Conservation (phyloP, 768 basidiomycete species). For the Cubamyces sp. region DNA sequence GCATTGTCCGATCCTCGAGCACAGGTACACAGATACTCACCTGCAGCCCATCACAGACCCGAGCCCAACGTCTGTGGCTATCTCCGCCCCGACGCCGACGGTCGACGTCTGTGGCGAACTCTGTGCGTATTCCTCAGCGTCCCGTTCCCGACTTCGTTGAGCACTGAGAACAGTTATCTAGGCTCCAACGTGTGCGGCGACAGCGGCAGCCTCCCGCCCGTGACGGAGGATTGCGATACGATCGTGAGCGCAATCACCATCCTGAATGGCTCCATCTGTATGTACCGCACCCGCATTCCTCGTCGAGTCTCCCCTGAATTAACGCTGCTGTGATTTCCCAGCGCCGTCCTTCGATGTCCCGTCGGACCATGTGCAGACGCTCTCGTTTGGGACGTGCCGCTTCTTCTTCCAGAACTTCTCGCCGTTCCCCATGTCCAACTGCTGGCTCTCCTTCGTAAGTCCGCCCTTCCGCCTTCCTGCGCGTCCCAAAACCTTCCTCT, state of each 20-base stretch:
- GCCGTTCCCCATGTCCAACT: slow-evolving; percentile 18
- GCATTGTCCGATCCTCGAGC: neutral
- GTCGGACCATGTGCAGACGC: slow-evolving; percentile 22
- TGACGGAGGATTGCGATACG: slow-evolving; percentile 21
- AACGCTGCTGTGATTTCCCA: neutral
- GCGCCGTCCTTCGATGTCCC: slow-evolving; percentile 24
- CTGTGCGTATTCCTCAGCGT: slow-evolving; percentile 13
- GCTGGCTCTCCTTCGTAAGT: slow-evolving; percentile 27
- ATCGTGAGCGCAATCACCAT: slow-evolving; percentile 27
- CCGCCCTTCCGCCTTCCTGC: neutral
- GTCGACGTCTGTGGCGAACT: slow-evolving; percentile 22
- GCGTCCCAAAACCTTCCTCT: neutral
- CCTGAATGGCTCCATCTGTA: slow-evolving; percentile 23
- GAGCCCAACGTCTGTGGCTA: slow-evolving; percentile 1
- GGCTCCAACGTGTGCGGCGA: slow-evolving; percentile 23
- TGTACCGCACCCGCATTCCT: neutral
- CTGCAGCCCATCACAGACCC: no score
- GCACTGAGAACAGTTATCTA: neutral
- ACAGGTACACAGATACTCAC: no score
- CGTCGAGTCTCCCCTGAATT: neutral
- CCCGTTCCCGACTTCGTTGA: neutral
- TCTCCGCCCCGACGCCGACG: neutral
- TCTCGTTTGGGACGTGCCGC: slow-evolving; percentile 31
- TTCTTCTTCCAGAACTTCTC: slow-evolving; percentile 31
- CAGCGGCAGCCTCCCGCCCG: slow-evolving; percentile 24